These are phyloP conservation scores for Apiospora saccharicola DNA, from an alignment of 2,329 filamentous ascomycete genomes.

Conservation along the genomic window DNA sequence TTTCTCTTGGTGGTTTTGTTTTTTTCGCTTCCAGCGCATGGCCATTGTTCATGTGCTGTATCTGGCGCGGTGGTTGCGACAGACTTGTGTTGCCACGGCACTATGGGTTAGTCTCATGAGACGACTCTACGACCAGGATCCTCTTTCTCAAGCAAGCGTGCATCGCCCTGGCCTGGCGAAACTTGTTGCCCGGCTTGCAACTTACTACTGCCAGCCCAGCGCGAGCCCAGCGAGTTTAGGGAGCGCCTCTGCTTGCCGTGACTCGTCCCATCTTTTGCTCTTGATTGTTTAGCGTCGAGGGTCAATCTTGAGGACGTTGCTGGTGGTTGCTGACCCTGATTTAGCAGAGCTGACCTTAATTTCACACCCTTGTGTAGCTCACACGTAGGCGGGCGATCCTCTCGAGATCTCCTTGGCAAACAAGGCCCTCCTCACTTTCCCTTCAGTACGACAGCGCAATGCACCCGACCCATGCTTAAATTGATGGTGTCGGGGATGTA, in stretches of 20 bases:
- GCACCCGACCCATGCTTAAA: constrained; percentile 2
- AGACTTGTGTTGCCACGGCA: constrained; percentile 20
- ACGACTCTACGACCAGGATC: background rate
- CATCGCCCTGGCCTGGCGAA: background rate
- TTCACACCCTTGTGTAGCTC: constrained; percentile 20
- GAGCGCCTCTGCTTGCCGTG: background rate
- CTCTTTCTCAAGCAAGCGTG: background rate
- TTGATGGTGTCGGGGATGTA: constrained; percentile 11
- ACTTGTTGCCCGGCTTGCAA: background rate
- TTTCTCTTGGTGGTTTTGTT: background rate
- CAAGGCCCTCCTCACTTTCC: constrained; percentile 8
- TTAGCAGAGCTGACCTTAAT: constrained; percentile 13
- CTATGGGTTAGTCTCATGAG: constrained; percentile 18
- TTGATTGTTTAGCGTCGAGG: background rate
- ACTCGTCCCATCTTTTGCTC: constrained; percentile 14
- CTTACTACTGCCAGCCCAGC: background rate
- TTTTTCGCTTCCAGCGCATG: background rate
- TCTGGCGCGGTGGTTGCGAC: constrained; percentile 19
- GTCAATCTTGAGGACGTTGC: background rate
- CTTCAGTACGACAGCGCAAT: background rate
- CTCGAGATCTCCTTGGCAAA: constrained; percentile 5
- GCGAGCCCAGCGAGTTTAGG: background rate
- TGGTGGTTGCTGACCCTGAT: background rate
- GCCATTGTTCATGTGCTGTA: background rate
- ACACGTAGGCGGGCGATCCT: constrained; percentile 3